Evolutionary conservation across 768 basidiomycete species (phyloP), one percentile per base, ranked within the genome.

Genomic region (Steccherinum ochraceum): DNA sequence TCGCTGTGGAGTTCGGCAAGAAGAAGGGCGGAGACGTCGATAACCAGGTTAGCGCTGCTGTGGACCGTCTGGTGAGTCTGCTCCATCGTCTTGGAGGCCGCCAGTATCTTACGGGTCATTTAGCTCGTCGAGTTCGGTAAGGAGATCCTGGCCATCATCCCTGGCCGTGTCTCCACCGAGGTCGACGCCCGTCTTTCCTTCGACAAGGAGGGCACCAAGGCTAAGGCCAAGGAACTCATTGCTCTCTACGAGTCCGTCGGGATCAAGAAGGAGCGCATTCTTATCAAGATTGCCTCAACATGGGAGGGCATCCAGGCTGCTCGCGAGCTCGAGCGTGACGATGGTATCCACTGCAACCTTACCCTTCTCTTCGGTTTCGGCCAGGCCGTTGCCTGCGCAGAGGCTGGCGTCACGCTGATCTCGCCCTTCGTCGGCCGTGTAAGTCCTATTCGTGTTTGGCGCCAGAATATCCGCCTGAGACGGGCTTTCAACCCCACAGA

Each of bases 231-330:
- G 69, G 80, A 89, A 64, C 82, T 98, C 64, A 98, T 99, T 61
- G 83, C 83, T 30, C 84, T 98, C 54, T 99, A 99, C 77, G 80
- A 93, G 27, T 89, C 89, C n/a, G 67, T 93, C 56, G 96, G 96
- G 56, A 83, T 99, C 74, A 75, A 81, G 67, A 91, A 89, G 73
- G 93, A 98, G 40, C 91, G 96, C 56, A 76, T 99, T 56, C 77
- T 99, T 60, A 97, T 99, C 83, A 99, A 99, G 78, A 97, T 99
- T 65, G 96, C 95, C 24, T 95, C 96, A 39, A 94, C 94, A 45
- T 99, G 92, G 90, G 96, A 98, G 73, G 96, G 96, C 72, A 99
- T 99, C 74, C 95, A 99, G 71, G 96, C 96, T 53, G 96, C 96
- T 30, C 84, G 93, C 56, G 86, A 94, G 70, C 86, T 99, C 58